Evolutionary conservation across 225 moss, liverwort and hornwort species (phyloP).

Genomic region (Straminergon stramineum): DNA sequence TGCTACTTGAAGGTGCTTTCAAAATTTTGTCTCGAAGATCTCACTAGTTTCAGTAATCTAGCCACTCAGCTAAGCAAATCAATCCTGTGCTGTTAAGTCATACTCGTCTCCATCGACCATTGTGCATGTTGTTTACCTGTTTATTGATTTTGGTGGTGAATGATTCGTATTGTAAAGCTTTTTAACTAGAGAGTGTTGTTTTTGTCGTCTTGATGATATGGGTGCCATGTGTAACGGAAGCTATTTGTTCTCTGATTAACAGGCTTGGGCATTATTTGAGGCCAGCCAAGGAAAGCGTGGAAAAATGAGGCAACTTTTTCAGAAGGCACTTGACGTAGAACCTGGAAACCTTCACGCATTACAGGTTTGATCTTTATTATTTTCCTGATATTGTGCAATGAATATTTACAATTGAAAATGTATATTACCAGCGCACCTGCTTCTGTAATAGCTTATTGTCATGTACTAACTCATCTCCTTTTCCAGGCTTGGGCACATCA

Average conservation of each 20-base stretch:
- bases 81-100: background rate
- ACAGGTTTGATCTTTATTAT: conserved; percentile 3
- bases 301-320: conserved; percentile 76
- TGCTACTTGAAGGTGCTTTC: background rate
- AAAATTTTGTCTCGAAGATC: background rate
- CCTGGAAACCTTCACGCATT: conserved; percentile 45
- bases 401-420: background rate
- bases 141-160: background rate
- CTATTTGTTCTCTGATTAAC: background rate
- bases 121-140: background rate
- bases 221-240: background rate
- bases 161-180: background rate
- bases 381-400: background rate
- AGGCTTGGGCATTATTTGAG: conserved; percentile 98
- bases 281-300: conserved; percentile 48
- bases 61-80: background rate
- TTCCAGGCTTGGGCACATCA: conserved; percentile 84
- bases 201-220: background rate
- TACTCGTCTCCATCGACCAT: background rate
- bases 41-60: background rate
- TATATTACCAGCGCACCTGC: background rate
- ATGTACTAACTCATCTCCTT: background rate
- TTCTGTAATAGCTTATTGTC: background rate
- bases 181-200: background rate
- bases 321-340: conserved; percentile 63